Conservation (phyloP, 2,329 filamentous ascomycete species). For the Niveomyces coronatus region DNA sequence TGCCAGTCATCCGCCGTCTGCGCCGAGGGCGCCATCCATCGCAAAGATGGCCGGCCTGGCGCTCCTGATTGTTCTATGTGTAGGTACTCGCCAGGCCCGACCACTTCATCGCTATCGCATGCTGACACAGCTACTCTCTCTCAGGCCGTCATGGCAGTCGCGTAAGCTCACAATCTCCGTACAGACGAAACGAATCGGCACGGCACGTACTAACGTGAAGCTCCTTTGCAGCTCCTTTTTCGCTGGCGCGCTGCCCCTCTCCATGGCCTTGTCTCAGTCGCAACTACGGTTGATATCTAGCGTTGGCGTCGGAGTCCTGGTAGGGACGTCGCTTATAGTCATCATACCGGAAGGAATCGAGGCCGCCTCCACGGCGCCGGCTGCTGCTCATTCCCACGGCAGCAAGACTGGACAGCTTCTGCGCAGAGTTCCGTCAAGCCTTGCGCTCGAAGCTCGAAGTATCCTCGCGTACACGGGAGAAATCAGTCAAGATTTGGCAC, state of each 20-base stretch:
- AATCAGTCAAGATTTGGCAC: neutral
- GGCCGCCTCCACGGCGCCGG: conserved; percentile 59
- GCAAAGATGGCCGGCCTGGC: conserved; percentile 29
- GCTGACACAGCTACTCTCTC: neutral
- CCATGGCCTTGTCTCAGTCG: conserved; percentile 75
- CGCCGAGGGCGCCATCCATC: conserved; percentile 7
- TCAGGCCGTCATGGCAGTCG: conserved; percentile 48
- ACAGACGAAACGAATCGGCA: conserved; percentile 8
- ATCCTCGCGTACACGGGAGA: conserved; percentile 9
- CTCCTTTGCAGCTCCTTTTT: conserved; percentile 70
- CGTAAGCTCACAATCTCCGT: conserved; percentile 31
- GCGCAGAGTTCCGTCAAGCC: conserved; percentile 22
- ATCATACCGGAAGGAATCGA: conserved; percentile 97
- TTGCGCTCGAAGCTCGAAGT: conserved; percentile 17
- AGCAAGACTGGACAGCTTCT: conserved; percentile 25
- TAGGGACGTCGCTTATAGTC: conserved; percentile 90
- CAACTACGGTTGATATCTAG: conserved; percentile 85
- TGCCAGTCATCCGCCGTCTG: neutral
- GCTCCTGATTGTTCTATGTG: conserved; percentile 30
- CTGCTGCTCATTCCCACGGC: conserved; percentile 27
- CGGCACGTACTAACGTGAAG: conserved; percentile 11
- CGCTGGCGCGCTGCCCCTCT: conserved; percentile 81
- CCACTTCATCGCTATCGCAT: conserved; percentile 8
- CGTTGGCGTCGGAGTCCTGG: conserved; percentile 84
- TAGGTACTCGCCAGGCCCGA: conserved; percentile 17